Evolutionary conservation across 192 early-diverging fungal species (phyloP).

Genomic region (Mortierella antarctica): DNA sequence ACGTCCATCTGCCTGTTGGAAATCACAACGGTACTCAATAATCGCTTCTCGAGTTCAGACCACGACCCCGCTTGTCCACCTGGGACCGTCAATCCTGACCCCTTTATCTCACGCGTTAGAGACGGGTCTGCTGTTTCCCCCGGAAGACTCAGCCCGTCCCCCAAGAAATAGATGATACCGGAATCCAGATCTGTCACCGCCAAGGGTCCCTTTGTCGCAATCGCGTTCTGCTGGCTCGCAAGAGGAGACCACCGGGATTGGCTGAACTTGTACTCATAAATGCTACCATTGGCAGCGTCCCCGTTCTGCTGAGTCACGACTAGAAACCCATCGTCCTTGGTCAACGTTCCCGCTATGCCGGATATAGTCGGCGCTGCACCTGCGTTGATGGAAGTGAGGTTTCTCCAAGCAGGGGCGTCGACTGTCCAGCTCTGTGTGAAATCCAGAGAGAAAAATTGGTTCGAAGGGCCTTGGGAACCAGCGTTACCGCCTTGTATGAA

Average conservation of each 20-base stretch:
- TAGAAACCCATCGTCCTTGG: background rate
- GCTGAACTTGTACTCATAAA: background rate
- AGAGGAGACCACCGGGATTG: background rate
- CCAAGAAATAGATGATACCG: background rate
- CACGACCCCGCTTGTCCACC: background rate
- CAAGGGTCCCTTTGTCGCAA: background rate
- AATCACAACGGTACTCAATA: no score
- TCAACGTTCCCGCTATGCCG: background rate
- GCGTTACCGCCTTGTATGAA: constrained; percentile 6
- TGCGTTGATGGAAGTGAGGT: no score
- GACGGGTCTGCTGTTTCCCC: background rate
- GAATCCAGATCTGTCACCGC: background rate
- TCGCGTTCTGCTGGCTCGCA: background rate
- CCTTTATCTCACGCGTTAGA: background rate
- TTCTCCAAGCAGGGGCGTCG: background rate
- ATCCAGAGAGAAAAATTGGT: constrained; percentile 1
- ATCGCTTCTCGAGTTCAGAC: no score
- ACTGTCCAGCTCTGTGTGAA: background rate
- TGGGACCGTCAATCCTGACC: background rate
- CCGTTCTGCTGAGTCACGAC: no score
- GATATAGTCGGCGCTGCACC: background rate
- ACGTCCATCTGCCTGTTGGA: no score
- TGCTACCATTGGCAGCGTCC: background rate
- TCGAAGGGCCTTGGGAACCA: no score
- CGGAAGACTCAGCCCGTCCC: background rate